Evolutionary conservation across 495 filamentous ascomycete species (phyloP).

Genomic region (Parathielavia hyrcaniae): DNA sequence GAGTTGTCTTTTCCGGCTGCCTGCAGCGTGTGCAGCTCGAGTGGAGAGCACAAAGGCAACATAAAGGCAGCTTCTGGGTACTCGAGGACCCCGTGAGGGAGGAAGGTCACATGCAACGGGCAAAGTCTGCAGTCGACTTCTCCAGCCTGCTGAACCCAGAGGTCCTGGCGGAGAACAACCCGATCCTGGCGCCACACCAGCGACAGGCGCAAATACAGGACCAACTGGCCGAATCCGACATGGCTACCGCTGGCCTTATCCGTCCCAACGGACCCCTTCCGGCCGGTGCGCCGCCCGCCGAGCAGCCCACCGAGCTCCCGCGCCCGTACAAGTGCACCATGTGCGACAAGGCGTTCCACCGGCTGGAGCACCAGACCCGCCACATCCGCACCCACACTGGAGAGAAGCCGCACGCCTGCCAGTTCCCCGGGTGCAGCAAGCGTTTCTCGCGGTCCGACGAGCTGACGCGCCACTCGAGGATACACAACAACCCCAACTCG

Average conservation of each 20-base stretch:
- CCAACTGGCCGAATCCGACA: slow-evolving; percentile 41
- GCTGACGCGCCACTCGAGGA: slow-evolving; percentile 91
- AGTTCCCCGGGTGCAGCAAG: slow-evolving; percentile 92
- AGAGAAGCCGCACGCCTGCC: slow-evolving; percentile 95
- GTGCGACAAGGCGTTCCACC: slow-evolving; percentile 98
- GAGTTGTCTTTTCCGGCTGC: slow-evolving; percentile 15
- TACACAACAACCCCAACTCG: slow-evolving; percentile 98
- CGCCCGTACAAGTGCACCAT: slow-evolving; percentile 97
- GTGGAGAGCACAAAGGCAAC: slow-evolving; percentile 11
- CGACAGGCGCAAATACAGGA: slow-evolving; percentile 31
- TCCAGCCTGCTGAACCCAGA: slow-evolving; percentile 71
- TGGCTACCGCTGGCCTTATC: slow-evolving; percentile 64
- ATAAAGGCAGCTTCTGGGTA: slow-evolving; percentile 5
- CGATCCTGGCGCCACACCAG: slow-evolving; percentile 28
- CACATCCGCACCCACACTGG: slow-evolving; percentile 98
- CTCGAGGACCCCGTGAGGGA: slow-evolving; percentile 12
- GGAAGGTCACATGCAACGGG: slow-evolving; percentile 64
- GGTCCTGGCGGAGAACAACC: slow-evolving; percentile 24
- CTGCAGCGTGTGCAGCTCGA: slow-evolving; percentile 27
- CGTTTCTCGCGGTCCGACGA: slow-evolving; percentile 96
- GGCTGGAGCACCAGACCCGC: slow-evolving; percentile 93
- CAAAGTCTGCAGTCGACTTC: slow-evolving; percentile 67
- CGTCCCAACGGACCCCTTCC: slow-evolving; percentile 65
- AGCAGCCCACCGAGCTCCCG: slow-evolving; percentile 62
- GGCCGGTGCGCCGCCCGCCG: slow-evolving; percentile 45